Evolutionary conservation across 306 rosid species (phyloP).

Genomic region (Sicyos edulis): DNA sequence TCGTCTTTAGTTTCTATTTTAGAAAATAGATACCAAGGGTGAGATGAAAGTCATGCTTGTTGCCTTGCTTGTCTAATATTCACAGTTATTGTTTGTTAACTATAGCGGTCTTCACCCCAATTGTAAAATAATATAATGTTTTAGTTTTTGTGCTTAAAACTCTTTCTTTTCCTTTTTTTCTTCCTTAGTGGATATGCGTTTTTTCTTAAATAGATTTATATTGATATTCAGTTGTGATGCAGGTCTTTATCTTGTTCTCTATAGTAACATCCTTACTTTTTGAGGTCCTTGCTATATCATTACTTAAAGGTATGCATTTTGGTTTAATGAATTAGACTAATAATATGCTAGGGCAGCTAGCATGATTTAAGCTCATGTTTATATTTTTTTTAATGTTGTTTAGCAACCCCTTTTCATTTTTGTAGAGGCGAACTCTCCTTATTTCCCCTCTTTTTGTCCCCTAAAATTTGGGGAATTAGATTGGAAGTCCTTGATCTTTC

Average conservation of each 20-base stretch:
- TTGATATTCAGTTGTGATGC: conserved; percentile 31
- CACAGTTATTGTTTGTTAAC: background rate
- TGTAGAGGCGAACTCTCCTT: background rate
- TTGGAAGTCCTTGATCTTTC: background rate
- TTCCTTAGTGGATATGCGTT: background rate
- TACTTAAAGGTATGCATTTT: conserved; percentile 60
- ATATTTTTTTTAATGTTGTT: background rate
- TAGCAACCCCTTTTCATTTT: background rate
- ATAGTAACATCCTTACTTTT: conserved; percentile 49
- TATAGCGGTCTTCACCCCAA: background rate
- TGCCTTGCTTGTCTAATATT: background rate
- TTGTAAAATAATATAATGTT: background rate
- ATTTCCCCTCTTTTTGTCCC: background rate
- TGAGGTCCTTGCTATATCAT: conserved; percentile 57
- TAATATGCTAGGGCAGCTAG: conserved; percentile 11
- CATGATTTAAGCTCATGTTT: background rate
- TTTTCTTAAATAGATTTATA: background rate
- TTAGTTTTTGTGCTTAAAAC: background rate
- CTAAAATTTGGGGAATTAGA: background rate
- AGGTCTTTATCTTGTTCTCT: conserved; percentile 83
- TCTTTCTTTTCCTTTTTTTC: background rate
- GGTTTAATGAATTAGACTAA: conserved; percentile 22
- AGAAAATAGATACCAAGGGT: background rate
- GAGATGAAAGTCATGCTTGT: background rate
- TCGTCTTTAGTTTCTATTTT: background rate